These are phyloP conservation scores for Candida maris DNA, from an alignment of 805 yeast genomes.

Conservation along the genomic window DNA sequence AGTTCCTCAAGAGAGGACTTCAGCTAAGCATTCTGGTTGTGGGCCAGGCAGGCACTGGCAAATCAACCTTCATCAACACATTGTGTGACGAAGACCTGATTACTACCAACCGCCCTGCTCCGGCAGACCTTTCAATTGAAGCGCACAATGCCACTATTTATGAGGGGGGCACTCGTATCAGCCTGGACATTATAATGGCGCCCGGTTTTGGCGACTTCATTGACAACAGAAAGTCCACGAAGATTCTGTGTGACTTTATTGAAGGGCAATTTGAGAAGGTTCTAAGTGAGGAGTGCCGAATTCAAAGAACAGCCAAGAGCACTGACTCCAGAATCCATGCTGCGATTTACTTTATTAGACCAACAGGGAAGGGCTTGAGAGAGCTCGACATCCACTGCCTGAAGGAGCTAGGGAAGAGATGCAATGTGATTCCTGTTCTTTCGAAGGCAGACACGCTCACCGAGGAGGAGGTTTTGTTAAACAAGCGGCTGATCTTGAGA, in stretches of 20 bases:
- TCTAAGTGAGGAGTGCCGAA: slow-evolving; percentile 70
- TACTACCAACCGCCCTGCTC: slow-evolving; percentile 38
- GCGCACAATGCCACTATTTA: slow-evolving; percentile 32
- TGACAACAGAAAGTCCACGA: slow-evolving; percentile 60
- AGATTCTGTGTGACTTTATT: slow-evolving; percentile 58
- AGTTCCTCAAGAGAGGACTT: slow-evolving; percentile 48
- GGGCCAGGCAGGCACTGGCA: slow-evolving; percentile 66
- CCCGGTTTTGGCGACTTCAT: slow-evolving; percentile 73
- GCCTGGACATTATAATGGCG: slow-evolving; percentile 59
- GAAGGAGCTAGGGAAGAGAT: slow-evolving; percentile 63
- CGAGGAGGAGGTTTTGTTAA: slow-evolving; percentile 42
- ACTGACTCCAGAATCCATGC: slow-evolving; percentile 77
- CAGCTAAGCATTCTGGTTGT: slow-evolving; percentile 47
- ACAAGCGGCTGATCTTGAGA: slow-evolving; percentile 44
- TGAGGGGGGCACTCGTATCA: slow-evolving; percentile 47
- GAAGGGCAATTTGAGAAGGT: slow-evolving; percentile 72
- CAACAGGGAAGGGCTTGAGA: slow-evolving; percentile 60
- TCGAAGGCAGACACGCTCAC: slow-evolving; percentile 77
- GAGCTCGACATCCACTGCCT: slow-evolving; percentile 70
- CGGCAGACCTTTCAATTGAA: slow-evolving; percentile 27
- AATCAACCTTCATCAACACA: slow-evolving; percentile 76
- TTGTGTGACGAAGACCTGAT: slow-evolving; percentile 56
- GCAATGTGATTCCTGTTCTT: slow-evolving; percentile 78
- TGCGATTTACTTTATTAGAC: slow-evolving; percentile 77
- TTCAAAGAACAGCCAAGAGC: slow-evolving; percentile 39